Percentiles rank a stretch among this genome's conserved stretches.
Evolutionary conservation across 495 filamentous ascomycete species (phyloP).

Genomic region (Parachaetomium inaequale): DNA sequence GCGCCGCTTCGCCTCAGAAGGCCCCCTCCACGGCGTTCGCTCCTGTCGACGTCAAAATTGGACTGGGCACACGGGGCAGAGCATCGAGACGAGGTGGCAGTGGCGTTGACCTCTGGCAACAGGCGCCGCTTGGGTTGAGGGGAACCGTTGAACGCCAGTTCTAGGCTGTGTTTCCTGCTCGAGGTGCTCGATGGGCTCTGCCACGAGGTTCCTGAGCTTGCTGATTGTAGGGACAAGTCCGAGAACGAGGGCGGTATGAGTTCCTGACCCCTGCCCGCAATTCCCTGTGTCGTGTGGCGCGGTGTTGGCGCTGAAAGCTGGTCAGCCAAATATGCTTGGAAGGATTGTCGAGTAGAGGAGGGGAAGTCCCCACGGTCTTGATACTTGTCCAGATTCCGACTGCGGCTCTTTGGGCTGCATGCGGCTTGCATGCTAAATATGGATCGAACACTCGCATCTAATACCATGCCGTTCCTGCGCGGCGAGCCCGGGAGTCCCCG

Average conservation of each 20-base stretch:
- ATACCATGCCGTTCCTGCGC: slow-evolving; percentile 11
- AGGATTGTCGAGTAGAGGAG: not conserved
- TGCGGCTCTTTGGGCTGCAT: not conserved
- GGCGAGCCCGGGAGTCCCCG: slow-evolving; percentile 3
- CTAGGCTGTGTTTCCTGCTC: slow-evolving; percentile 2
- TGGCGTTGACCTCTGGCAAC: not conserved
- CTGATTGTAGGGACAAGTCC: not conserved
- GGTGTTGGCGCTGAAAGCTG: not conserved
- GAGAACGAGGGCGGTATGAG: not conserved
- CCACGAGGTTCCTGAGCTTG: not conserved
- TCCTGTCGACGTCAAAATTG: not conserved
- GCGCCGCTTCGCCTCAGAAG: slow-evolving; percentile 1
- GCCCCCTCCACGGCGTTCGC: not conserved
- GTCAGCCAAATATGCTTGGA: not conserved
- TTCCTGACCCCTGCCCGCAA: not conserved
- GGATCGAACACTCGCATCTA: not conserved
- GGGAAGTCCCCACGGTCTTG: not conserved
- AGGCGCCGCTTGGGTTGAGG: not conserved
- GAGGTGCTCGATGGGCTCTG: not conserved
- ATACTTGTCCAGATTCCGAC: not conserved
- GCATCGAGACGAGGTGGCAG: not conserved
- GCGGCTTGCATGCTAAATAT: slow-evolving; percentile 2
- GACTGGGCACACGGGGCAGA: not conserved
- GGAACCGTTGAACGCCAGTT: not conserved
- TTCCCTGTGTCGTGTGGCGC: not conserved